Base-by-base conservation (phyloP, 1,284 basidiomycete genomes). In the Inonotus obliquus region DNA sequence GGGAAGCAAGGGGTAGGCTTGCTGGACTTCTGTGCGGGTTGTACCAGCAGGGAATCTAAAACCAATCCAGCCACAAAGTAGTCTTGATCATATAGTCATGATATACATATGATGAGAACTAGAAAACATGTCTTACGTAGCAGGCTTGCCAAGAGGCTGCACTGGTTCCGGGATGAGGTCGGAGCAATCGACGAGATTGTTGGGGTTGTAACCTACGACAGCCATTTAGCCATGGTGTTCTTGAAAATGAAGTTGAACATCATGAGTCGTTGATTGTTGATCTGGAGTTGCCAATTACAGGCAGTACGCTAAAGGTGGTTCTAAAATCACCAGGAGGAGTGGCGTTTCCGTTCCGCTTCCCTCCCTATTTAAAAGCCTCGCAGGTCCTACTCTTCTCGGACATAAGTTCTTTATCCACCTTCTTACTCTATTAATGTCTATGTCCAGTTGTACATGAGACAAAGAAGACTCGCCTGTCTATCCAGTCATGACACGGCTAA, bases 141-240 rank as follows among this genome's bases (percentile, higher is more conserved):
- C 64, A 27, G 61, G 64, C 32, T 61, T 63, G 21, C 27, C 19
- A 52, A 63, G 47, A 21, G 64, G 53, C 2, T 62, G 58, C 38
- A 37, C 45, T 11, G 62, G 39, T 10, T 27, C 13, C 3, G 64
- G 64, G 39, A 66, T 57, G 48, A 66, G 60, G 14, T 65, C 65
- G 25, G 65, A 63, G 47, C 65, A 66, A 57, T 66, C 65, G 44
- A 65, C 53, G 21, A 65, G 60, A 19, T 58, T 47, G n/a, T 39
- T 29, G 7, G 58, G 27, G 57, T 66, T 62, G 39, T 66, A 63
- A 9, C 63, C 65, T 27, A 65, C 49, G 23, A 66, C 56, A 10
- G 63, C 63, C 11, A 66, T 32, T 58, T 66, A 65, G 32, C 48
- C 57, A n/a, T 63, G 65, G 60, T 10, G 58, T 63, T 35, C 52